Conservation (phyloP, 768 basidiomycete species). For the Basidioascus undulatus region DNA sequence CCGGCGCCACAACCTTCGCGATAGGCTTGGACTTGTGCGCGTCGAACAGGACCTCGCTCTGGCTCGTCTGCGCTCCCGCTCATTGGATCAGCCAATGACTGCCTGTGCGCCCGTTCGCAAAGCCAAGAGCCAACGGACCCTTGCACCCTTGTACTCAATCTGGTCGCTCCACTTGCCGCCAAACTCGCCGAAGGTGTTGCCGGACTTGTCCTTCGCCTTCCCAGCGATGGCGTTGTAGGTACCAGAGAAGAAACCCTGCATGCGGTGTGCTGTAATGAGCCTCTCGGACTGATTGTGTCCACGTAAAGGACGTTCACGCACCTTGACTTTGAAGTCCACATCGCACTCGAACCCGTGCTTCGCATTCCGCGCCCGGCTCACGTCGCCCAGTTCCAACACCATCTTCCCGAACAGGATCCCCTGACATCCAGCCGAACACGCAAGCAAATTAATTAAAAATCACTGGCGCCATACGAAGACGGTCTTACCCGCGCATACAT, state of each 20-base stretch:
- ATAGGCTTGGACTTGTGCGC: slow-evolving; percentile 45
- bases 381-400: slow-evolving; percentile 86
- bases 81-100: background rate
- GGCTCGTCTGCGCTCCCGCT: slow-evolving; percentile 36
- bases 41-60: slow-evolving; percentile 63
- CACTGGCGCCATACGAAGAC: background rate
- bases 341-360: slow-evolving; percentile 49
- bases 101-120: background rate
- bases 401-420: slow-evolving; percentile 37
- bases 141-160: slow-evolving; percentile 57
- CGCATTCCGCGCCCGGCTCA: slow-evolving; percentile 61
- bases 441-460: background rate
- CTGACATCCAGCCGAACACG: slow-evolving; percentile 3
- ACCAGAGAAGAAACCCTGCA: slow-evolving; percentile 89
- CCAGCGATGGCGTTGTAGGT: slow-evolving; percentile 80
- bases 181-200: slow-evolving; percentile 54
- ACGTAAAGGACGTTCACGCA: slow-evolving; percentile 15
- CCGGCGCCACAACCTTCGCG: slow-evolving; percentile 63
- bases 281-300: too few relatives aligned
- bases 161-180: slow-evolving; percentile 70
- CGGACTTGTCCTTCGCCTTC: slow-evolving; percentile 39
- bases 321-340: slow-evolving; percentile 95
- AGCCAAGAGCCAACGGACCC: slow-evolving; percentile 24
- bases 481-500: slow-evolving; percentile 31
- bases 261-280: too few relatives aligned